Base-by-base conservation (phyloP, 2,329 filamentous ascomycete species). In the Aspergillus pseudoterreus region DNA sequence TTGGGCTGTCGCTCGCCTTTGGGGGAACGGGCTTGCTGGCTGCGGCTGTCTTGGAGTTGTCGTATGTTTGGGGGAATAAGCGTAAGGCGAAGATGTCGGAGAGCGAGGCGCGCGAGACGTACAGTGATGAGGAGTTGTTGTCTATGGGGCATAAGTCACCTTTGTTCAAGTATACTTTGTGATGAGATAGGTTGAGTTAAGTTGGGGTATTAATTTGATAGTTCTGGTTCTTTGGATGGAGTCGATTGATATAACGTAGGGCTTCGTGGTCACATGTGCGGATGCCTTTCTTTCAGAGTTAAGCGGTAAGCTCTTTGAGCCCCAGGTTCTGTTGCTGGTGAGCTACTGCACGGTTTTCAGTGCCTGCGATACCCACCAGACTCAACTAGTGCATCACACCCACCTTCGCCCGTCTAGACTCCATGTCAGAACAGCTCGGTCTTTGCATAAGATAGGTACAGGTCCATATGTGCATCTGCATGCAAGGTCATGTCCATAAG, bases 1-100 rank as follows among this genome's bases (percentile, higher is more conserved):
- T 67, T 27, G 69, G 69, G 0, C 56, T 70, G 1, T 63, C 61
- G 1, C 46, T 71, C 39, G 68, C 67, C 1, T 67, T 73, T 49
- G 67, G 59, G 5, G 55, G 50, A 0, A 57, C 55, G 11, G 66
- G 65, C 0, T 56, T 72, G 10, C 22, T 69, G 2, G 61, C 63
- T 2, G 63, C 69, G 0, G 38, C 68, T 1, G 19, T 70, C 10
- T 51, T 72, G 0, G 69, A 71, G 55, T 42, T 52, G 35, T 54
- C 51, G 17, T 54, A 51, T 44, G 42, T 47, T 14, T 48, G 32
- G 33, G 45, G 9, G 22, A 51, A 54, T 45, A 50, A 32, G 35
- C 22, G 36, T 14, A 54, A 48, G 42, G 47, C 19, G 49, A 39
- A 30, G 19, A 35, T 56, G 30, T 33, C 38, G 32, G 56, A 56